Evolutionary conservation across 495 filamentous ascomycete species (phyloP).

Genomic region (Neurospora cerealis): DNA sequence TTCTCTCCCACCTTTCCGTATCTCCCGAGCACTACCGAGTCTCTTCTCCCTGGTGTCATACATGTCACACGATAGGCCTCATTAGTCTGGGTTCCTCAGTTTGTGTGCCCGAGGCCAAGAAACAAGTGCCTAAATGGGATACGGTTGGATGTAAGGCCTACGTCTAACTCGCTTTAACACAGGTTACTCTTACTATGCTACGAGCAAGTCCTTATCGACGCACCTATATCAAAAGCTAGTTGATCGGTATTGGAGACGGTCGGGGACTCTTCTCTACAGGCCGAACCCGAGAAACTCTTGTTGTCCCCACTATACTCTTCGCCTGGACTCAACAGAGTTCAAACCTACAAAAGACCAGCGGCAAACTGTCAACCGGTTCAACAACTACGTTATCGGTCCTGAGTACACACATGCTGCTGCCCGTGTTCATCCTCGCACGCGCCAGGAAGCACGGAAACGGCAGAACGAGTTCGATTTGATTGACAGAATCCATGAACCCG

Average conservation of each 20-base stretch:
- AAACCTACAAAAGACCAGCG: constrained; percentile 71
- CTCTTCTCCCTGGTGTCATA: background rate
- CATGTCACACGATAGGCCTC: background rate
- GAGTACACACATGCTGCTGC: constrained; percentile 65
- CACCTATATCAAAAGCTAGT: constrained; percentile 72
- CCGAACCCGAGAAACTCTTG: constrained; percentile 75
- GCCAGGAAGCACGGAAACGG: constrained; percentile 67
- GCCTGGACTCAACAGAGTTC: constrained; percentile 64
- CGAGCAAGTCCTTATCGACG: constrained; percentile 54
- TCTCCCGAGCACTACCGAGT: background rate
- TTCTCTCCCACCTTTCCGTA: background rate
- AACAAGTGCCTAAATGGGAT: background rate
- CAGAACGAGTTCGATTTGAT: constrained; percentile 67
- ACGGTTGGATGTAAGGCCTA: background rate
- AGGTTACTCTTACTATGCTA: constrained; percentile 82
- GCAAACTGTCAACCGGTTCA: constrained; percentile 84
- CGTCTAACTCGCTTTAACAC: constrained; percentile 13
- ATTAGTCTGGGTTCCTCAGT: background rate
- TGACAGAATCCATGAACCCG: constrained; percentile 59
- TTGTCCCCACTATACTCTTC: constrained; percentile 92
- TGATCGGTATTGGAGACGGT: constrained; percentile 87
- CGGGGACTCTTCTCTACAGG: constrained; percentile 75
- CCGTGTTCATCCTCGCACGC: constrained; percentile 61
- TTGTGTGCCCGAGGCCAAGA: background rate
- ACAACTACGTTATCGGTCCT: constrained; percentile 70